Conservation (phyloP, 352 stramenopile species). For the Phytophthora crassamura region DNA sequence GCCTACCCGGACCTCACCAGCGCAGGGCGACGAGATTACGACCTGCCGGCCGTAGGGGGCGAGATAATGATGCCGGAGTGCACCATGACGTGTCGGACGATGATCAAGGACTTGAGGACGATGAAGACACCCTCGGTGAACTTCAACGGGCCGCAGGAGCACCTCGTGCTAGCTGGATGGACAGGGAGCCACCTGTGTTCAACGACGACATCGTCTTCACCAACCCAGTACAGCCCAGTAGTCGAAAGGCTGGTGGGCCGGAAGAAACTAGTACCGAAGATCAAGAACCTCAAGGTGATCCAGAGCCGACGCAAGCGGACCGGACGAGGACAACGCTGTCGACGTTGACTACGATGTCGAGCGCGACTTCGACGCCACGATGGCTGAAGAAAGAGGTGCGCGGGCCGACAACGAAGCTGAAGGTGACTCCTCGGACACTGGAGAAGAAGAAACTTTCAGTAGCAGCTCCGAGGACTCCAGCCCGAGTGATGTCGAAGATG, state of each 20-base stretch:
- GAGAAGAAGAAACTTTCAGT: too few species aligned
- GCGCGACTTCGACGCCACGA: too few species aligned
- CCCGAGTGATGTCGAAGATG: not conserved
- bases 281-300: not conserved
- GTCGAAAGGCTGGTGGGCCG: not conserved
- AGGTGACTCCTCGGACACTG: not conserved
- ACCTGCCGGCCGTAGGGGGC: constrained; percentile 5
- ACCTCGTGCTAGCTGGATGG: not conserved
- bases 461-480: not conserved
- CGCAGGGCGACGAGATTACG: constrained; percentile 1
- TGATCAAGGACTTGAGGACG: not conserved
- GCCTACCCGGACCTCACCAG: not conserved
- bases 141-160: not conserved
- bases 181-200: not conserved
- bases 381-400: too few species aligned
- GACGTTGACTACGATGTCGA: not conserved
- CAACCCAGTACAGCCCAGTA: not conserved
- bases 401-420: not conserved
- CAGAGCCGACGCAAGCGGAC: not conserved
- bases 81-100: not conserved
- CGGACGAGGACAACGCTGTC: not conserved
- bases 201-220: not conserved
- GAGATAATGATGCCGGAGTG: not conserved
- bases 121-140: not conserved
- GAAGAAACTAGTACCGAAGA: too few species aligned